Evolutionary conservation across 768 basidiomycete species (phyloP).

Genomic region (Suillus spraguei): DNA sequence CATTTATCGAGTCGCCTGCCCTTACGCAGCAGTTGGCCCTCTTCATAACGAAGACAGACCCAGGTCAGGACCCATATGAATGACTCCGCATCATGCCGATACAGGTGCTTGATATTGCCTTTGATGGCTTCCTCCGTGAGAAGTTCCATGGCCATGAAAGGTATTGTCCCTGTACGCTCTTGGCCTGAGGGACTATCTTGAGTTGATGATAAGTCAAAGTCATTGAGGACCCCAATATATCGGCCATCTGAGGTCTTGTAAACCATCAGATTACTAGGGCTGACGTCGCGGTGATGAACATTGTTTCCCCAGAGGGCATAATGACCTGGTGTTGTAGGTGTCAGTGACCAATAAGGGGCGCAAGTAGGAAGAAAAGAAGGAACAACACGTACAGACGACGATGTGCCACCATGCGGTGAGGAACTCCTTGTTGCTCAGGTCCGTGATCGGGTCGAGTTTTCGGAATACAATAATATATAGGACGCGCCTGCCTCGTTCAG

Average conservation of each 20-base stretch:
- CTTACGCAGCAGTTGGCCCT: neutral
- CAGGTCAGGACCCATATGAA: slow-evolving; percentile 5
- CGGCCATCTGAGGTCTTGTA: neutral
- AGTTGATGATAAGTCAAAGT: slow-evolving; percentile 11
- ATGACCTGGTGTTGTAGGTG: slow-evolving; percentile 7
- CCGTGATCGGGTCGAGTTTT: neutral
- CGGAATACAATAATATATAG: neutral
- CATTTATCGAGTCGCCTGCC: neutral
- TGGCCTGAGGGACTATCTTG: neutral
- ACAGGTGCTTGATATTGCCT: slow-evolving; percentile 6
- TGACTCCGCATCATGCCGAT: slow-evolving; percentile 3
- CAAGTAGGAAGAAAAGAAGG: too few relatives aligned
- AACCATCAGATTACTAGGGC: neutral
- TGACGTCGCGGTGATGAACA: neutral
- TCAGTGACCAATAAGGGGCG: too few relatives aligned
- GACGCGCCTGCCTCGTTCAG: neutral
- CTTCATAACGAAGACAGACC: neutral
- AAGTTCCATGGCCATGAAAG: slow-evolving; percentile 17
- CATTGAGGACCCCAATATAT: neutral
- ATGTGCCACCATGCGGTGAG: slow-evolving; percentile 10
- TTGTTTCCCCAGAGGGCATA: neutral
- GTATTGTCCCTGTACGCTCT: slow-evolving; percentile 19
- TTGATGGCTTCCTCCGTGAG: neutral
- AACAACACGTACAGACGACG: neutral
- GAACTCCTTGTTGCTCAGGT: neutral